Evolutionary conservation across 139 green algal species (phyloP).

Genomic region (Chlorella sp.): DNA sequence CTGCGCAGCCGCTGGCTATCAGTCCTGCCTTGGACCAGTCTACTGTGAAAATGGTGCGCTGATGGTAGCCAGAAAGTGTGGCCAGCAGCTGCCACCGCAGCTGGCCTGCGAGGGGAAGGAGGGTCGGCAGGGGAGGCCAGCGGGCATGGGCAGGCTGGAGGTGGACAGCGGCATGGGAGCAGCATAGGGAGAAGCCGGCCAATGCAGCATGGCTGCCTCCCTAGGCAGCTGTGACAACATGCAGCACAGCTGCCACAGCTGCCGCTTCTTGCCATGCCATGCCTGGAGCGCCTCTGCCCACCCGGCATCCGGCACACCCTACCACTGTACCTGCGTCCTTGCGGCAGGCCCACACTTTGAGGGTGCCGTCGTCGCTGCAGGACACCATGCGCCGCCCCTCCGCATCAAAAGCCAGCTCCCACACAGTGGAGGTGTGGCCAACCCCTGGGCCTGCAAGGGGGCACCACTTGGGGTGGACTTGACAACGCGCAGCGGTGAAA

Average conservation of each 20-base stretch:
- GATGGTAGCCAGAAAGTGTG: slow-evolving; percentile 75
- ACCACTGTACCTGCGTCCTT: slow-evolving; percentile 30
- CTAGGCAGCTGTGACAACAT: neutral
- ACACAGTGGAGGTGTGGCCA: slow-evolving; percentile 89
- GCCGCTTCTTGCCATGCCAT: too few species aligned
- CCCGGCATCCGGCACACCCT: too few species aligned
- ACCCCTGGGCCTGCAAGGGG: slow-evolving; percentile 22
- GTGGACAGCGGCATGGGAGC: neutral
- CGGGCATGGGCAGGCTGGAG: neutral
- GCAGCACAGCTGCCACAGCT: neutral
- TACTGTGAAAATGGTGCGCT: slow-evolving; percentile 78
- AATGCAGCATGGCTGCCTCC: neutral
- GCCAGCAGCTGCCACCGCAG: slow-evolving; percentile 50
- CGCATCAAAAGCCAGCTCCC: slow-evolving; percentile 76
- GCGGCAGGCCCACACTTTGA: slow-evolving; percentile 71
- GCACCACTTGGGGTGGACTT: too few species aligned
- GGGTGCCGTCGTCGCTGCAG: slow-evolving; percentile 83
- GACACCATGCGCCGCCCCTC: slow-evolving; percentile 77
- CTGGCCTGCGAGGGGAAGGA: slow-evolving; percentile 15
- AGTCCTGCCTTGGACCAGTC: slow-evolving; percentile 70
- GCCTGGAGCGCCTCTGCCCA: too few species aligned
- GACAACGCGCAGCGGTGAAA: neutral
- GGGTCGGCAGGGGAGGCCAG: neutral
- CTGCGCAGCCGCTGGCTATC: slow-evolving; percentile 74
- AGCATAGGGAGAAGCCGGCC: neutral